Conservation (phyloP, 2,329 filamentous ascomycete genomes). For the Bertia moriformis region DNA sequence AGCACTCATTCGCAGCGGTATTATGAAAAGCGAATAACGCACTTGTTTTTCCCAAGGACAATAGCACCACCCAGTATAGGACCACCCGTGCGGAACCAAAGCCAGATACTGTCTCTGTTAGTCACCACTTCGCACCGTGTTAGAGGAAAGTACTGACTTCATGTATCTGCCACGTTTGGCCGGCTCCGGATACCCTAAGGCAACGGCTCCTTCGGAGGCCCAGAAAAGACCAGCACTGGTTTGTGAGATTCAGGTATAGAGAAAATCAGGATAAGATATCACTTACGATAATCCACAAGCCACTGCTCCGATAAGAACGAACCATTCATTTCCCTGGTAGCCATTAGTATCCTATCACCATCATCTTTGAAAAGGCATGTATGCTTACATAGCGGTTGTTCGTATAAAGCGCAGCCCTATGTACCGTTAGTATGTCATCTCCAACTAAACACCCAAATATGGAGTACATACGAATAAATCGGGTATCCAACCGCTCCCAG, state of each 20-base stretch:
- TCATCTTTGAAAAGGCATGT: background rate
- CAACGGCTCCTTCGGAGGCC: conserved; percentile 32
- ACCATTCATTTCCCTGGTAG: conserved; percentile 27
- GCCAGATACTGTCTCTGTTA: conserved; percentile 22
- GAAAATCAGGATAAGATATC: background rate
- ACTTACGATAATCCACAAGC: conserved; percentile 25
- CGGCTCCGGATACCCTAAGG: conserved; percentile 30
- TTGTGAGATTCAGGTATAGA: background rate
- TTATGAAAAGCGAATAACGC: conserved; percentile 10
- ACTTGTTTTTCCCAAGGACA: conserved; percentile 26
- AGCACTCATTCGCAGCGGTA: too few relatives aligned
- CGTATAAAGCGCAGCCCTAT: conserved; percentile 26
- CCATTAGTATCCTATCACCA: background rate
- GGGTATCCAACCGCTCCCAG: conserved; percentile 30
- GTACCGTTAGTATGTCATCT: background rate
- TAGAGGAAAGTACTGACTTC: too few relatives aligned
- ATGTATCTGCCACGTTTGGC: conserved; percentile 28
- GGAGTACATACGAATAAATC: conserved; percentile 16
- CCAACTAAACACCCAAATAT: background rate
- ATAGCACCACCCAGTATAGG: conserved; percentile 30
- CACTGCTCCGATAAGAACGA: conserved; percentile 30
- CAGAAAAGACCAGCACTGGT: conserved; percentile 29
- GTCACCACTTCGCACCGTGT: too few relatives aligned
- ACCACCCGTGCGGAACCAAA: conserved; percentile 32
- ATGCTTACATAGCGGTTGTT: conserved; percentile 26